Evolutionary conservation across 495 filamentous ascomycete species (phyloP), one percentile per base, ranked within the genome.

Genomic region (Podospora anserina): DNA sequence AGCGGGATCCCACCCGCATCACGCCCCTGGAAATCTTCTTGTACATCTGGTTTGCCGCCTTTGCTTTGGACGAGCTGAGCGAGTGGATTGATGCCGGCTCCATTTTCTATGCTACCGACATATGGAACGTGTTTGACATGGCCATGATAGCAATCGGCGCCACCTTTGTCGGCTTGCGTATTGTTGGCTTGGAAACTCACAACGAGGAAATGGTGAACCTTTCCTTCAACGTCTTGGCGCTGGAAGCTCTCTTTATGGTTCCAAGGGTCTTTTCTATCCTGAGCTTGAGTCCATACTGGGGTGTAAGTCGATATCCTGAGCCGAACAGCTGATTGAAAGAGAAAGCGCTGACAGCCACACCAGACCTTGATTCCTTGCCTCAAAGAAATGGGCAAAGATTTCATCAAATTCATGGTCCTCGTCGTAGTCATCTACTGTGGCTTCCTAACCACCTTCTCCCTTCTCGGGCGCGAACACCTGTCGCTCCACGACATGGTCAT

Each of bases 301-400:
- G 94, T 57, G 75, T 77, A 70, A 70, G 75, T 73, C 16, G 1
- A 19, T 5, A 23, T 13, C 13, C 5, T 49, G 39, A 4, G 1
- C 53, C 57, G 18, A n/a, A 11, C 23, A 23, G 23, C 4, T 34
- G 1, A 44, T 18, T 27, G 44, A 6, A 2, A 49, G 13, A 28
- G 19, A 26, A 28, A 23, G 20, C 3, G 23, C 70, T 74, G 59
- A 72, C 63, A 19, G 19, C 3, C 4, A 1, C 19, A 4, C 30
- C 39, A 77, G 67, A 79, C 79, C 5, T 69, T 87, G 80, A 93
- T 96, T 66, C 93, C 92, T 3, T 93, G 93, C 70, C 83, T 96
- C 61, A 94, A 93, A 77, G 92, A 95, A 78, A 95, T 95, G 92
- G 93, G 92, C 20, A 96, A 93, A 79, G 92, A 95, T 68, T 97